A percentile compares a stretch with the other conserved stretches of the same genome.
Conservation (phyloP, 164 flowering plant genomes). For the grape (Vitis vinifera) region ASM3070453v1 NC_081816.1:7420501-7421000, state of each 20-base stretch:
- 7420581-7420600: constrained; percentile 13
- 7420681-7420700: not conserved
- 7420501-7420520: not conserved
- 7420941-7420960: too few relatives aligned
- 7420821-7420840: not conserved
- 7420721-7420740: too few relatives aligned
- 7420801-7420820: not conserved
- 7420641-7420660: constrained; percentile 7
- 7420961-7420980: too few relatives aligned
- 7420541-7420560: not conserved
- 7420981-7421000: not conserved
- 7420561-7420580: constrained; percentile 8
- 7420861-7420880: not conserved
- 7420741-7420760: not conserved
- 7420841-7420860: not conserved
- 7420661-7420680: too few relatives aligned
- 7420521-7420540: too few relatives aligned
- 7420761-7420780: not conserved
- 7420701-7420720: not conserved
- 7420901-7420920: not conserved
- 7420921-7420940: constrained; percentile 2
- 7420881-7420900: not conserved
- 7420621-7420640: constrained; percentile 9
- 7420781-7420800: constrained; percentile 4
- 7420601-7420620: constrained; percentile 22